phyloP scores from a whole-genome alignment of 2,329 filamentous ascomycete species.

The Rhinocladiella mackenziei region DNA sequence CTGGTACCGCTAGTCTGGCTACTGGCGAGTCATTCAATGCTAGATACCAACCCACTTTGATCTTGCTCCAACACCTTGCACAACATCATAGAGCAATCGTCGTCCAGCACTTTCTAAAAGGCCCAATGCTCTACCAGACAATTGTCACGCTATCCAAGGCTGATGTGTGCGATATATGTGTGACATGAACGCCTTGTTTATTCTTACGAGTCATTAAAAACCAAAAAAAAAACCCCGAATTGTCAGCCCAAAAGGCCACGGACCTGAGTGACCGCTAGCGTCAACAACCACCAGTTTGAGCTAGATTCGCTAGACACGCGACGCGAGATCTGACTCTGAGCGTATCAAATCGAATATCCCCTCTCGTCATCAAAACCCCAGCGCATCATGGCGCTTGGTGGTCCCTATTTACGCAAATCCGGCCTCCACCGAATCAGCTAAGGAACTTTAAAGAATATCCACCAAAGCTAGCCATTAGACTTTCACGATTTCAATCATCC shows the following conservation, averaged over 20 bases:
- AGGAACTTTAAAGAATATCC: neutral
- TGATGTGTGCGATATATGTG: slow-evolving; percentile 10
- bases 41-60: neutral
- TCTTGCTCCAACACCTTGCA: neutral
- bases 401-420: slow-evolving; percentile 9
- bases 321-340: slow-evolving; percentile 27
- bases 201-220: slow-evolving; percentile 6
- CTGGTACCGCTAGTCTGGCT: slow-evolving; percentile 12
- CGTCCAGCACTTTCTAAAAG: slow-evolving; percentile 9
- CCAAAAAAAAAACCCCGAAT: neutral
- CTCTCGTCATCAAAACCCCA: slow-evolving; percentile 20
- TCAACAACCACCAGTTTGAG: slow-evolving; percentile 12
- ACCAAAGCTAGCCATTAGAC: neutral
- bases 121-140: slow-evolving; percentile 11
- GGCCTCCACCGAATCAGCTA: slow-evolving; percentile 10
- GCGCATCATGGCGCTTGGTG: slow-evolving; percentile 15
- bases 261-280: slow-evolving; percentile 6
- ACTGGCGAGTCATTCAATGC: slow-evolving; percentile 9
- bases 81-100: slow-evolving; percentile 8
- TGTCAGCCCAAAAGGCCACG: slow-evolving; percentile 1
- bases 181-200: slow-evolving; percentile 7
- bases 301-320: slow-evolving; percentile 20
- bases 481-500: slow-evolving; percentile 3
- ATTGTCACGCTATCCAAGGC: slow-evolving; percentile 16
- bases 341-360: slow-evolving; percentile 13